Evolutionary conservation across 106 monocot species (phyloP).

Genomic region (Platanthera zijinensis): DNA sequence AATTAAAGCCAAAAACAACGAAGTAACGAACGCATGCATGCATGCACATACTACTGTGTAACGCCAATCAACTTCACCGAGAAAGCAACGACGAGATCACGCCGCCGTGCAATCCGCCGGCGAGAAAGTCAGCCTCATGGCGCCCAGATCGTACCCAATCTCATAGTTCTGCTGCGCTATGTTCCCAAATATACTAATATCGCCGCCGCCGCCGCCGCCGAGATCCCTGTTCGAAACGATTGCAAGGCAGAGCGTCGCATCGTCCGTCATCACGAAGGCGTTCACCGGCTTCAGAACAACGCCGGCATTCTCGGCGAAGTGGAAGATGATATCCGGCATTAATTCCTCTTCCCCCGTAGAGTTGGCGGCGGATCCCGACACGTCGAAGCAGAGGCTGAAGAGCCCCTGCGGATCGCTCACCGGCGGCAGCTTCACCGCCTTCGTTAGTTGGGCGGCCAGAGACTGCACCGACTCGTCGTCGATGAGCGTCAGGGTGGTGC

Average conservation of each 20-base stretch:
- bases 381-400: slow-evolving; percentile 27
- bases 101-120: slow-evolving; percentile 15
- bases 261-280: slow-evolving; percentile 2
- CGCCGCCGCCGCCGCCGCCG: neutral
- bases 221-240: neutral
- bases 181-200: slow-evolving; percentile 21
- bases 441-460: neutral
- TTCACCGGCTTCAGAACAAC: slow-evolving; percentile 19
- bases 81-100: neutral
- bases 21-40: too few species aligned
- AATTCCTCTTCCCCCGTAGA: neutral
- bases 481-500: slow-evolving; percentile 30
- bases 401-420: neutral
- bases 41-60: too few species aligned
- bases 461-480: neutral
- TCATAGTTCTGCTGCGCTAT: slow-evolving; percentile 48
- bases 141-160: slow-evolving; percentile 37
- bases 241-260: slow-evolving; percentile 21
- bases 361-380: neutral
- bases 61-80: too few species aligned
- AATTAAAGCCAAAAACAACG: too few species aligned
- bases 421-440: slow-evolving; percentile 2
- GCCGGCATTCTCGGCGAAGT: slow-evolving; percentile 10
- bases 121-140: slow-evolving; percentile 18
- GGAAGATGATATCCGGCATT: slow-evolving; percentile 27